Base-by-base conservation (phyloP, 495 filamentous ascomycete genomes). In the Penicillium parvum region DNA sequence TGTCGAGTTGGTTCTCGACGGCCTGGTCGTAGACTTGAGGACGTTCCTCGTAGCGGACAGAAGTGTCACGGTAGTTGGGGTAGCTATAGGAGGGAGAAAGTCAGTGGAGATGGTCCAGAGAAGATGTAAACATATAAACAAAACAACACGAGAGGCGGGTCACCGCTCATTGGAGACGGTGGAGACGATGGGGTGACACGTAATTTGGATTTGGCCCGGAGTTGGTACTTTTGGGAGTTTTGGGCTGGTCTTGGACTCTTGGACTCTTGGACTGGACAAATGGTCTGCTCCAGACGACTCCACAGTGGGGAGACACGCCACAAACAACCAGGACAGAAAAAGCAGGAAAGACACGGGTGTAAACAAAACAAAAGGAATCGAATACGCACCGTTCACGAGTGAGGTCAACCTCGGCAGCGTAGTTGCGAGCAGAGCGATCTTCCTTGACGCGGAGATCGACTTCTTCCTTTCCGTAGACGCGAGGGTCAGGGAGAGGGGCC, bases 401-500 rank as follows among this genome's bases (percentile, higher is more conserved):
- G 43, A 79, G 51, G 32, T 81, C 73, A 52, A 82, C 71, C 55
- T 81, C 66, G 38, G 73, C 57, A 45, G 44, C 33, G 59, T 61
- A 60, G 34, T 50, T 47, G 30, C 30, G 40, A 27, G 28, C 15
- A 22, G 32, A 34, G 30, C 35, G 38, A 38, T 37, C 80, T 67
- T 83, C 78, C 72, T 81, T 69, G 66, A 81, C 73, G 63, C 73
- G 77, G 66, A 88, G 73, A 60, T 78, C 83, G 74, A 88, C 75
- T 74, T 94, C 85, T 80, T 91, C 84, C 72, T 87, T 81, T 64
- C 76, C 78, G 74, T 81, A 82, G 69, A 77, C 72, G 63, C 74
- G 76, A 63, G 82, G 77, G 63, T 71, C 74, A 43, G 78, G 82
- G 60, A 79, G 78, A 73, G 78, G 79, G 71, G 79, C 77, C 72